Percentiles rank a stretch among this genome's conserved stretches.
Conservation (phyloP, 2,329 filamentous ascomycete species). For the Onygena corvina region DNA sequence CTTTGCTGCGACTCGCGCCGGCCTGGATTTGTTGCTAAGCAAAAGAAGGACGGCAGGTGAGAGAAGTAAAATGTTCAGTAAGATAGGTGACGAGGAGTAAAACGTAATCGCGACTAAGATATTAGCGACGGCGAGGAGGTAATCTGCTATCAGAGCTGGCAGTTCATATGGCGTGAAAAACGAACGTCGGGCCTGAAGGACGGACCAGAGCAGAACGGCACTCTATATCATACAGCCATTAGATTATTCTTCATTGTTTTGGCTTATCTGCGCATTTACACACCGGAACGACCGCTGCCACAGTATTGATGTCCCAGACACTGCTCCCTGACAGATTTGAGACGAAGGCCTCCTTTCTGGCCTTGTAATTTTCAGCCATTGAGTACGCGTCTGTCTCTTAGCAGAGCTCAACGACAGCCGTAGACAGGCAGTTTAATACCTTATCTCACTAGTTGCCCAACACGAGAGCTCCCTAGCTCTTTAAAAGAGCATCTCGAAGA, state of each 20-base stretch:
- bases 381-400: not conserved
- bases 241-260: slow-evolving; percentile 16
- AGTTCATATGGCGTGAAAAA: slow-evolving; percentile 69
- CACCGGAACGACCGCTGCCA: slow-evolving; percentile 78
- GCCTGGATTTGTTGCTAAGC: slow-evolving; percentile 26
- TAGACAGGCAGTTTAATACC: not conserved
- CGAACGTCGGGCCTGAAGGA: slow-evolving; percentile 67
- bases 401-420: not conserved
- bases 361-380: slow-evolving; percentile 57
- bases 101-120: slow-evolving; percentile 77
- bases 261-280: slow-evolving; percentile 26
- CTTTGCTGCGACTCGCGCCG: slow-evolving; percentile 26
- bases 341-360: slow-evolving; percentile 88
- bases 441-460: not conserved
- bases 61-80: slow-evolving; percentile 63
- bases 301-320: slow-evolving; percentile 73
- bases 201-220: slow-evolving; percentile 75
- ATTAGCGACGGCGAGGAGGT: slow-evolving; percentile 70
- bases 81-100: slow-evolving; percentile 61
- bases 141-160: slow-evolving; percentile 62
- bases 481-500: not conserved
- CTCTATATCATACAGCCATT: slow-evolving; percentile 42
- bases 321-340: slow-evolving; percentile 77
- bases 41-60: slow-evolving; percentile 57
- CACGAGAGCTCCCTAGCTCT: not conserved